phyloP scores from a whole-genome alignment of 2,329 filamentous ascomycete genomes.

The Hymenotorrendiella dingleyae region DNA sequence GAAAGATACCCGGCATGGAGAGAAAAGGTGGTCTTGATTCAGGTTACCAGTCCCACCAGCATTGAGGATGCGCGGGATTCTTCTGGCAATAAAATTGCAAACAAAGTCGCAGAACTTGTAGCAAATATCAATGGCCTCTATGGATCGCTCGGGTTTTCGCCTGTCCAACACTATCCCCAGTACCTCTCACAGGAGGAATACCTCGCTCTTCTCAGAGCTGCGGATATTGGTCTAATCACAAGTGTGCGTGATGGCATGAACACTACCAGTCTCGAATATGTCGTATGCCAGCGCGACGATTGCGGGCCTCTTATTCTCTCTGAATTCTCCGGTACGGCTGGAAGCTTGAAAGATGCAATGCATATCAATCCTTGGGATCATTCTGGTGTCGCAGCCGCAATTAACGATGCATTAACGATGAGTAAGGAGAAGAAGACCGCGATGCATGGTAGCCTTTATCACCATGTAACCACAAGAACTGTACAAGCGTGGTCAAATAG shows the following conservation, averaged over 20 bases:
- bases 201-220: constrained; percentile 84
- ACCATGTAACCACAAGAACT: constrained; percentile 78
- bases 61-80: constrained; percentile 75
- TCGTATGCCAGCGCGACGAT: constrained; percentile 82
- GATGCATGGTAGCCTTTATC: constrained; percentile 71
- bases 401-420: constrained; percentile 78
- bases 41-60: constrained; percentile 84
- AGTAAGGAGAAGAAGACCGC: constrained; percentile 54
- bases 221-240: constrained; percentile 89
- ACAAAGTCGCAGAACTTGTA: constrained; percentile 84
- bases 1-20: constrained; percentile 88
- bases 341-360: constrained; percentile 76
- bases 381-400: constrained; percentile 73
- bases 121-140: constrained; percentile 87
- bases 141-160: constrained; percentile 81
- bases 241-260: constrained; percentile 98
- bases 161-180: constrained; percentile 91
- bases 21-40: constrained; percentile 86
- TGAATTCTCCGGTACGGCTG: constrained; percentile 92
- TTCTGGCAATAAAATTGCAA: constrained; percentile 72
- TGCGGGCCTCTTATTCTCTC: constrained; percentile 88
- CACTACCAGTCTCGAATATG: constrained; percentile 90
- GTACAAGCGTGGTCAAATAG: constrained; percentile 81
- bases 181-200: constrained; percentile 89
- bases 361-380: constrained; percentile 98